Evolutionary conservation across 1,284 basidiomycete species (phyloP), one percentile per base, ranked within the genome.

Genomic region (Wallemia ichthyophaga): DNA sequence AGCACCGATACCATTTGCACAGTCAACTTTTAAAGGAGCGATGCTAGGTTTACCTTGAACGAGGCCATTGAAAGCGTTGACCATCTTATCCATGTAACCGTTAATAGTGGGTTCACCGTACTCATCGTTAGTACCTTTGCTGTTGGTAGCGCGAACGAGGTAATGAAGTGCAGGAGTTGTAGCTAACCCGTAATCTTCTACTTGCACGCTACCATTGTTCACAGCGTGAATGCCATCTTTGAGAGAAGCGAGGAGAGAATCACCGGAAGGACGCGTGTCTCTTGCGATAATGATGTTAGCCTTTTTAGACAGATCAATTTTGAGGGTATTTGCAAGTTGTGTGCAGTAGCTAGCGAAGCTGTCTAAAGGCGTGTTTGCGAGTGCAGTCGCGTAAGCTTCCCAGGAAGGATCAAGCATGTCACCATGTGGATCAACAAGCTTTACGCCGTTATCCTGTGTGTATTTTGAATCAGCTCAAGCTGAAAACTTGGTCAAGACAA

Each of bases 381-480:
- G 73, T 2, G 71, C 70, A 3, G 94, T 92, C 23, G 92, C 91
- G 68, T 92, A 78, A 0, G 70, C 68, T 70, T 99, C 94, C 94
- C 94, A 99, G 28, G 85, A 77, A 1, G 83, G 74, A 67, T 92
- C 85, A n/a, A 99, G 78, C 94, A 99, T 99, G 70, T 99, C 94
- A n/a, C 94, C 94, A 15, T 80, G 80, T 19, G 94, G 86, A 71
- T 99, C 94, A 55, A 99, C 87, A 58, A 98, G 79, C 71, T 98
- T 99, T 62, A 96, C 87, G 31, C 94, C 94, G 69, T 99, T 99
- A 70, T 99, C 94, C 86, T 95, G n/a, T n/a, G n/a, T n/a, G n/a
- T n/a, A n/a, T n/a, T n/a, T n/a, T n/a, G n/a, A n/a, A n/a, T n/a
- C n/a, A n/a, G n/a, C n/a, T n/a, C n/a, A n/a, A n/a, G n/a, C n/a